Evolutionary conservation across 768 basidiomycete genomes (phyloP).

Genomic region (Rhizopogon vinicolor): DNA sequence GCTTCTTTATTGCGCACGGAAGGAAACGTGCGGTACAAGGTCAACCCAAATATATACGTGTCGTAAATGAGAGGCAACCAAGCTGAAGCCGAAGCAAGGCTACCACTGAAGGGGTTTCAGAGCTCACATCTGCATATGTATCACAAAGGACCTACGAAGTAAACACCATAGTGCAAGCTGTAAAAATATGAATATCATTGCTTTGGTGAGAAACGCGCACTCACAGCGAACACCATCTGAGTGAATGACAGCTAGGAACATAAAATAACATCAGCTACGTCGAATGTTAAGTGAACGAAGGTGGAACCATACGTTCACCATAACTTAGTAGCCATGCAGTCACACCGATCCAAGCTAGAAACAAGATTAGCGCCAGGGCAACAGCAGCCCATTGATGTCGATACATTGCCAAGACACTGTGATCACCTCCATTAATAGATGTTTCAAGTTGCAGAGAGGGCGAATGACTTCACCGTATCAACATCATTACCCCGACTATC

Average conservation of each 20-base stretch:
- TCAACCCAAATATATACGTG: constrained; percentile 30
- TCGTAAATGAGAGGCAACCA: constrained; percentile 39
- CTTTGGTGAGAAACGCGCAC: constrained; percentile 10
- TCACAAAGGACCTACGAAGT: constrained; percentile 14
- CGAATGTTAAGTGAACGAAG: background rate
- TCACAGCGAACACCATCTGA: constrained; percentile 3
- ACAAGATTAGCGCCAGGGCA: constrained; percentile 19
- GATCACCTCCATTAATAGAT: background rate
- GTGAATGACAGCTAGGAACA: constrained; percentile 10
- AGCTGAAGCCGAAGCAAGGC: constrained; percentile 30
- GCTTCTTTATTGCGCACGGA: constrained; percentile 12
- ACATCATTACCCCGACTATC: constrained; percentile 38
- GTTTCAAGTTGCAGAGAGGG: background rate
- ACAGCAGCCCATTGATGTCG: constrained; percentile 3
- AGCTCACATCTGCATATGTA: background rate
- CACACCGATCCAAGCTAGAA: constrained; percentile 39
- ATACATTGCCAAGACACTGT: constrained; percentile 16
- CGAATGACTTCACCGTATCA: constrained; percentile 28
- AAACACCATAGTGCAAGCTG: constrained; percentile 41
- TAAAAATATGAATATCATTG: constrained; percentile 16
- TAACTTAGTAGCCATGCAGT: constrained; percentile 52
- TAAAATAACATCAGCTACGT: background rate
- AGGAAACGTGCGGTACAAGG: constrained; percentile 25
- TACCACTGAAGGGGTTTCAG: constrained; percentile 7
- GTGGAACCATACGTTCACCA: constrained; percentile 40